Conservation (phyloP, 1,139 yeast genomes). For the Geotrichum carabidarum region DNA sequence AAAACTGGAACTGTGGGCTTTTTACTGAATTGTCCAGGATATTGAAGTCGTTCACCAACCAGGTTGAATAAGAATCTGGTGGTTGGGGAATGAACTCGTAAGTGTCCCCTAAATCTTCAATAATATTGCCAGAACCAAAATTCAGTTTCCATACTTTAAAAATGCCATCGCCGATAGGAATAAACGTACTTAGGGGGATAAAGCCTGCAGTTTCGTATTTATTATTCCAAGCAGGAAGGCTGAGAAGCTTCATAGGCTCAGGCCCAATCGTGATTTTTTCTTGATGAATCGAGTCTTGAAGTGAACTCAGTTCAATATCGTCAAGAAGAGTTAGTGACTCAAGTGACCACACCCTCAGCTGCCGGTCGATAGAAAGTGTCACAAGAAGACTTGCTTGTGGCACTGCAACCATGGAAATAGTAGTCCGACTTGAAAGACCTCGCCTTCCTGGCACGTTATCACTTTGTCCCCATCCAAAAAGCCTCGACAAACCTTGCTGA, state of each 20-base stretch:
- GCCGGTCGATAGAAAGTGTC: slow-evolving; percentile 31
- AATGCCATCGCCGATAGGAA: slow-evolving; percentile 45
- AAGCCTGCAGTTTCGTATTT: slow-evolving; percentile 4
- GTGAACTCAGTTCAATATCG: slow-evolving; percentile 9
- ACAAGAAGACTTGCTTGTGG: slow-evolving; percentile 22
- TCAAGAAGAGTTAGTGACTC: slow-evolving; percentile 20
- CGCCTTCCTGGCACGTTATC: slow-evolving; percentile 35
- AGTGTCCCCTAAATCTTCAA: slow-evolving; percentile 35
- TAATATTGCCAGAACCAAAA: slow-evolving; percentile 20
- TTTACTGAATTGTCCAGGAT: slow-evolving; percentile 18
- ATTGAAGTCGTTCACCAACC: slow-evolving; percentile 45
- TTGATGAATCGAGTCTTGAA: neutral
- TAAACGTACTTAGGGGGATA: slow-evolving; percentile 33
- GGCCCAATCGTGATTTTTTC: slow-evolving; percentile 11
- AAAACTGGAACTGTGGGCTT: slow-evolving; percentile 30
- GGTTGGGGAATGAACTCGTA: slow-evolving; percentile 30
- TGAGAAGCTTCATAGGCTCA: slow-evolving; percentile 15
- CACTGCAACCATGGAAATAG: slow-evolving; percentile 26
- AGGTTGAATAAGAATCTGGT: slow-evolving; percentile 42
- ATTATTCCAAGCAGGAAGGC: slow-evolving; percentile 2
- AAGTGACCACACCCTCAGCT: slow-evolving; percentile 33
- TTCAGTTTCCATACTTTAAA: slow-evolving; percentile 43
- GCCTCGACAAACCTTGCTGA: slow-evolving; percentile 22
- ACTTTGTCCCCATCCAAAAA: slow-evolving; percentile 25
- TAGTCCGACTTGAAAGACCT: slow-evolving; percentile 29